Evolutionary conservation across 345 rosid genomes (phyloP), one percentile per base, ranked within the genome.

Genomic region (Rhizophora apiculata): DNA sequence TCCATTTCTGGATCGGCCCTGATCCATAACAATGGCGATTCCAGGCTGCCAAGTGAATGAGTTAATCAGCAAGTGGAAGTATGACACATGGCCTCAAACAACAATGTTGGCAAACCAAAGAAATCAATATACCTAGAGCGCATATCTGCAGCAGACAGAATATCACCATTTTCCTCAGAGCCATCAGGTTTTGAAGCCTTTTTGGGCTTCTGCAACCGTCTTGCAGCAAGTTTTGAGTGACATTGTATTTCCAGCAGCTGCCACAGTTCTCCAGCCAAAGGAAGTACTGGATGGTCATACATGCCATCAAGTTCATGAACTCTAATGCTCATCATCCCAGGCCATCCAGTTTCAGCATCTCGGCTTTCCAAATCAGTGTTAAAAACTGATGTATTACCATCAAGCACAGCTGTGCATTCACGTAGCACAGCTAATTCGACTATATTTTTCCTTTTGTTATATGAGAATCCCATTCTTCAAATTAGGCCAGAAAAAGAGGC

Each of bases 1-100:
- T 95, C 99, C 93, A 95, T 92, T 82, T 95, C 99, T 37, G 99
- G 96, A 75, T 95, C 99, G 60, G 96, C 96, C 82, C 97, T 87
- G 71, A 95, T 86, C 97, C 99, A 95, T 58, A 85, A 83, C 71
- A 95, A 81, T 36, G 97, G 99, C 22, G 99, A 95, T 56, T 95
- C 99, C 68, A 87, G 79, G 76, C 99, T 95, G 86, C 85, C 84
- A 69, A 78, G 46, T 36, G 60, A 77, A 46, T 26, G 78, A 71
- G 56, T 48, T 52, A 70, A 60, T 15, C 36, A 29, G 32, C 39
- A 54, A 9, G 6, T 68, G 19, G 13, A 65, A 32, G 69, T 24
- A 53, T 24, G 8, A 30, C 58, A n/a, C 21, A 53, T 18, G 62
- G 18, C 60, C 60, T 19, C 5, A 43, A 56, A 56, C 2, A 56